Base-by-base conservation (phyloP, 768 basidiomycete genomes). In the Amanita fuliginea region DNA sequence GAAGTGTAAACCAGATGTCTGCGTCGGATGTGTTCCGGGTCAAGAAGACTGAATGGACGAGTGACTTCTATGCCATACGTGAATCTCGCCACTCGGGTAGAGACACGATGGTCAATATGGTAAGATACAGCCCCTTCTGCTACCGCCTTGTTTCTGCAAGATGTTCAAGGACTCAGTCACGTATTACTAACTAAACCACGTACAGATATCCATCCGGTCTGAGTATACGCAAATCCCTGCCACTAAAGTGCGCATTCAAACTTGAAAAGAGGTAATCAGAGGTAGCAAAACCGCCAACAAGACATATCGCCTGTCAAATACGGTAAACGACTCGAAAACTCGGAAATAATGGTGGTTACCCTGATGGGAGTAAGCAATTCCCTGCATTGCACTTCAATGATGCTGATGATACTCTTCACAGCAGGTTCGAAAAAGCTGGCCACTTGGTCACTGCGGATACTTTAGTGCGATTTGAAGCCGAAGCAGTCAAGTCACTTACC, bases 241-340 rank as follows among this genome's bases (percentile, higher is more conserved):
- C 46, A 13, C 65, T 60, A 5, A 76, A 64, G 13, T 66, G 55
- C 28, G 51, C 54, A 43, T 69, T 67, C 18, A 76, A 64, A 41
- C 65, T 62, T 1, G 60, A 53, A 52, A 71, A 76, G 14, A 79
- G 57, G 67, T 69, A 77, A 39, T 72, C 69, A 51, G 68, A 77
- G 1, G 74, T 71, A 8, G 71, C 70, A 57, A 78, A 78, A 0
- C 75, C 76, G 6, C 77, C 76, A 2, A 79, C 75, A 10, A 78
- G 60, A 47, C 77, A 69, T 19, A 75, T 65, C 9, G 64, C 52
- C 67, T 71, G 42, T 32, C 40, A 21, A 37, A 40, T 8, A 18
- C 14, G 26, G 3, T 33, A 9, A 30, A 16, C 9, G 21, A 11
- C 35, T 36, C 2, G 22, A 13, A 30, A 16, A 6, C 0, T 30